phyloP scores from a whole-genome alignment of 1,139 yeast genomes.

The Pichia sp. region DNA sequence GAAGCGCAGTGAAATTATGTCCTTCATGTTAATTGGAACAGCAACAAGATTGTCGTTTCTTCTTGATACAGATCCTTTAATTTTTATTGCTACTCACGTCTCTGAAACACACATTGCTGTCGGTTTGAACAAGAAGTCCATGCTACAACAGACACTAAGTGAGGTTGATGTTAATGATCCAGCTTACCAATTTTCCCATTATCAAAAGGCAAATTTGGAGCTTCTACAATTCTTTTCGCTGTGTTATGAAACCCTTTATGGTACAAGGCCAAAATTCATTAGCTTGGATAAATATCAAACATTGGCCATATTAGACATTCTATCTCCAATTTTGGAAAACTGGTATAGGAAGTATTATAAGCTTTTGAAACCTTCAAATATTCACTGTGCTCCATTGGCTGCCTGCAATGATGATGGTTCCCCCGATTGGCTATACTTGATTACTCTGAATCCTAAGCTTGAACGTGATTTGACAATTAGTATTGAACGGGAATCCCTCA shows the following conservation, averaged over 20 bases:
- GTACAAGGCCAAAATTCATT: conserved; percentile 55
- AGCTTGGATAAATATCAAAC: conserved; percentile 58
- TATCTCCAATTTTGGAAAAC: conserved; percentile 70
- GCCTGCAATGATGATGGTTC: conserved; percentile 16
- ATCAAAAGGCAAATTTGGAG: conserved; percentile 76
- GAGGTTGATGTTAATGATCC: conserved; percentile 53
- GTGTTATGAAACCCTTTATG: conserved; percentile 81
- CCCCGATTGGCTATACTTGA: conserved; percentile 23
- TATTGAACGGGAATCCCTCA: conserved; percentile 65
- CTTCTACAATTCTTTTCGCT: conserved; percentile 72
- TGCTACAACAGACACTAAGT: conserved; percentile 62
- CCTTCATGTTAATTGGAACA: conserved; percentile 89
- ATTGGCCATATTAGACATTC: conserved; percentile 63
- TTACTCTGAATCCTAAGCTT: conserved; percentile 32
- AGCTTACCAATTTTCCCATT: conserved; percentile 43
- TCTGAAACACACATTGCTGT: conserved; percentile 76
- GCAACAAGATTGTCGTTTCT: conserved; percentile 86
- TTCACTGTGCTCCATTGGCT: conserved; percentile 22
- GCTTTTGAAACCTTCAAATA: conserved; percentile 46
- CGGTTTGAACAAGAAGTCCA: conserved; percentile 64
- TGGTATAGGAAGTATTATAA: conserved; percentile 69
- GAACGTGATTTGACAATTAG: conserved; percentile 39
- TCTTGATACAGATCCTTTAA: conserved; percentile 68
- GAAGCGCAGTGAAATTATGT: conserved; percentile 83
- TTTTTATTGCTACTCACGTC: conserved; percentile 77